These are phyloP conservation scores for Nematodospora anomalae DNA, from an alignment of 1,139 yeast species.

Conservation along the genomic window DNA sequence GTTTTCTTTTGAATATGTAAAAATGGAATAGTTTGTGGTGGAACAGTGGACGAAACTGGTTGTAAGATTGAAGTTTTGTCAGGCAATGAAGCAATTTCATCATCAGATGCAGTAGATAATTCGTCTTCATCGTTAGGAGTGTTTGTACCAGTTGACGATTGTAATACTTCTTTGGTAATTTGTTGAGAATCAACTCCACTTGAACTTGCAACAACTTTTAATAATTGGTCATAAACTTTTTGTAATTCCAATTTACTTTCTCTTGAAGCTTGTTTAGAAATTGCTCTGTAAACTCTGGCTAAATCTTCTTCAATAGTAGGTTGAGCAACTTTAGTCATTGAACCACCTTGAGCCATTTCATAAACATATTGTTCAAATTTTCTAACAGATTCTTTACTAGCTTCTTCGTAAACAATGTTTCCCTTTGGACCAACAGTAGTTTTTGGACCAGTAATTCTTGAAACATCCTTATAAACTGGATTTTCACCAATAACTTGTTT, in stretches of 20 bases:
- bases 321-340: constrained; percentile 64
- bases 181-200: constrained; percentile 60
- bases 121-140: constrained; percentile 51
- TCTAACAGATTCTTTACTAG: constrained; percentile 85
- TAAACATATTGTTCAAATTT: constrained; percentile 93
- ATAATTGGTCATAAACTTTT: constrained; percentile 73
- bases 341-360: constrained; percentile 96
- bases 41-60: constrained; percentile 72
- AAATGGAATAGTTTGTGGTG: constrained; percentile 90
- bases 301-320: constrained; percentile 85
- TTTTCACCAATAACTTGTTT: constrained; percentile 75
- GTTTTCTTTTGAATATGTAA: constrained; percentile 82
- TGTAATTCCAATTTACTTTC: constrained; percentile 75
- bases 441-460: constrained; percentile 93
- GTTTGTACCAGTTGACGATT: constrained; percentile 34
- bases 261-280: constrained; percentile 67
- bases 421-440: constrained; percentile 89
- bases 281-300: constrained; percentile 79
- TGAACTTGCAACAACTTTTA: constrained; percentile 68
- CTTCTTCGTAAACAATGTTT: constrained; percentile 79
- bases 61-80: constrained; percentile 66
- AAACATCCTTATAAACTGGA: constrained; percentile 94
- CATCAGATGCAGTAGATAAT: constrained; percentile 42
- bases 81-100: constrained; percentile 82
- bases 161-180: constrained; percentile 43